Evolutionary conservation across 257 asterid species (phyloP), one percentile per base, ranked within the genome.

Genomic region (Lycium barbarum): DNA sequence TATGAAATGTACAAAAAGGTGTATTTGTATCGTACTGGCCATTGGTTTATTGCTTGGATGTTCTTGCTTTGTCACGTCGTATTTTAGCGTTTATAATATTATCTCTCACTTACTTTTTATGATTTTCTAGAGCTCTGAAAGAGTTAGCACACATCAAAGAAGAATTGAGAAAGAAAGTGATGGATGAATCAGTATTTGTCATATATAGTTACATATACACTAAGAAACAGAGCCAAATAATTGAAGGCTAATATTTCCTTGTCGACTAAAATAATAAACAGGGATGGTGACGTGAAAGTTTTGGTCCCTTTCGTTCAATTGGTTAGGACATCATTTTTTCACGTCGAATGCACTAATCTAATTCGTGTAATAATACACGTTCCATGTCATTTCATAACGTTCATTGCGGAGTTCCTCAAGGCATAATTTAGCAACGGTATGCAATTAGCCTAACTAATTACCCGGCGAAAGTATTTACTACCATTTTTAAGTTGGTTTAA

Each of bases 1-100:
- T 86, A 72, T 85, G 93, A 91, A 72, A 73, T 68, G 83, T 92
- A 91, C 92, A 91, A 85, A 68, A 83, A 40, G 11, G 38, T 11
- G 62, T 65, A 58, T 70, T 59, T 65, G 55, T 85, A 26, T 43
- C 79, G 81, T 82, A 78, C 83, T 63, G 84, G 82, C 18, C 65
- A 70, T 47, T 86, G 63, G 55, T 84, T 66, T 67, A 51, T 78
- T 76, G 65, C 83, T 76, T 83, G 88, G 84, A 87, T 65, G 66
- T 73, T 83, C 66, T 47, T 12, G 55, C n/a, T 36, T 40, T 68
- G 18, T 57, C 54, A 45, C 3, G 6, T 49, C 55, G 22, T 40
- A 62, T 81, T 81, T 80, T 43, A 87, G 72, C 72, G 67, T 80
- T 67, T 36, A 4, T 36, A 15, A 35, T 35, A 67, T 14, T 36